Evolutionary conservation across 176 grass and related monocot genomes (phyloP).

Genomic region (Neostapfia colusana): DNA sequence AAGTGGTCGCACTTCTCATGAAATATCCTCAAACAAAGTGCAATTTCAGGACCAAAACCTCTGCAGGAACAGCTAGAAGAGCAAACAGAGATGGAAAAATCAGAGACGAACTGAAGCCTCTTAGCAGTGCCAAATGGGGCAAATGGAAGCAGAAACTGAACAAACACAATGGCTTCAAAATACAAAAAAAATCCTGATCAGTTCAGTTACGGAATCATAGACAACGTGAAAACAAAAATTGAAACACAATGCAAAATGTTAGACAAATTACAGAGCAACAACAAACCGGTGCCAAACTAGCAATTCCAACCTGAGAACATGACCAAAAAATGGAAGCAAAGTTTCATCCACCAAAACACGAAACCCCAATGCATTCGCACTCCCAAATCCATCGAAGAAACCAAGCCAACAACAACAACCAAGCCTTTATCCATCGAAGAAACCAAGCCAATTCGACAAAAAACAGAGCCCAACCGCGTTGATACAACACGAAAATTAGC

Average conservation of each 20-base stretch:
- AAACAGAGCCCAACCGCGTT: not conserved
- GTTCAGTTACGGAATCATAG: not conserved
- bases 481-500: too few species aligned
- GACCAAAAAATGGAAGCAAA: not conserved
- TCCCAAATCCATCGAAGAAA: not conserved
- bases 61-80: not conserved
- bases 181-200: not conserved
- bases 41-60: not conserved
- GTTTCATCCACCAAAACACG: not conserved
- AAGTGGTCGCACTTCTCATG: not conserved
- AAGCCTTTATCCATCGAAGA: not conserved
- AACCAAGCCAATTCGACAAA: not conserved
- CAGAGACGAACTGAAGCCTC: not conserved
- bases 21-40: not conserved
- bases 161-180: not conserved
- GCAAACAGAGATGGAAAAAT: not conserved
- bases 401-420: too few species aligned
- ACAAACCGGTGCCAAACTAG: not conserved
- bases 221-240: not conserved
- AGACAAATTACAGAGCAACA: not conserved
- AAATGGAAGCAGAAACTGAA: not conserved
- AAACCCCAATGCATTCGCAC: not conserved
- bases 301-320: constrained; percentile 6
- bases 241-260: not conserved
- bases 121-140: not conserved